Base-by-base conservation (phyloP, 768 basidiomycete genomes). In the Exidia glandulosa region DNA sequence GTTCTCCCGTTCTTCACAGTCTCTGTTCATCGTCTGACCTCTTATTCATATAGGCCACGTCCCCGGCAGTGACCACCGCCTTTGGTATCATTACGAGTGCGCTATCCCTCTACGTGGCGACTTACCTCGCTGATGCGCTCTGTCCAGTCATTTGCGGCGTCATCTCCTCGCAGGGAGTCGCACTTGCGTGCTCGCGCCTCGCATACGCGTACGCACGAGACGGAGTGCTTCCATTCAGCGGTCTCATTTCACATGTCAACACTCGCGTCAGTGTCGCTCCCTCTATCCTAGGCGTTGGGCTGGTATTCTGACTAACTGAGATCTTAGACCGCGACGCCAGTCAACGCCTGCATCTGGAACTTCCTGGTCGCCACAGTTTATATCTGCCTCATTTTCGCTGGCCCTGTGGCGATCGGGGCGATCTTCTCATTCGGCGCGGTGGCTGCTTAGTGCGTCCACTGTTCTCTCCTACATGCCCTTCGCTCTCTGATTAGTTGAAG, bases 171-270 rank as follows among this genome's bases (percentile, higher is more conserved):
- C 60, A 61, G 48, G 60, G 37, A 14, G 41, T 55, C 32, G 45
- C 36, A 19, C 19, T 61, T 25, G 41, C 58, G 13, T 54, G 57
- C 29, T 56, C 60, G 25, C 57, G 60, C 27, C 54, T 63, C 31
- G 48, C 60, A 30, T 61, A 33, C 32, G 61, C 63, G 3, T 61
- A 61, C 54, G 60, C 63, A 23, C 57, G 63, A 32, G 63, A 63
- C 34, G 60, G 60, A n/a, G 31, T 61, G 14, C 32, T 60, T 32
- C 60, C 60, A 36, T 12, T 45, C 19, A 19, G 31, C 57, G 9
- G 45, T 19, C 25, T 25, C 31, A n/a, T n/a, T 32, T 54, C 50
- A 45, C 36, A 25, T 50, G 54, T 52, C 32, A 56, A 48, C 32
- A 12, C 10, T 23, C 41, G 19, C 19, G 41, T 45, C 41, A 45